Conservation (phyloP, 2,329 filamentous ascomycete genomes). For the Phialemonium atrogriseum region DNA sequence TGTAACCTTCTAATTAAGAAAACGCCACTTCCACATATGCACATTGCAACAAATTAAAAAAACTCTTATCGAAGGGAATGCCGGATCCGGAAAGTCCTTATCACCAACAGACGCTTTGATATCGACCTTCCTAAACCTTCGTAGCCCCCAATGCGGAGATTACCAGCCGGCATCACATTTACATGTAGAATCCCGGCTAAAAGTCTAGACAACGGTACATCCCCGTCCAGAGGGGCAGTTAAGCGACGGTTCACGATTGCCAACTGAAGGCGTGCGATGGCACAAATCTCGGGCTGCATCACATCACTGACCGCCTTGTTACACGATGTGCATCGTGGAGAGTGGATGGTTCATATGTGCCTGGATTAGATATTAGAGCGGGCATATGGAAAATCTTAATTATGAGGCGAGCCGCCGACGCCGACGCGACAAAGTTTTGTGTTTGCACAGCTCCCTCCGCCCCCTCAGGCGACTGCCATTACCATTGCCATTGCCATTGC, state of each 20-base stretch:
- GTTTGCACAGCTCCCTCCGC: no score
- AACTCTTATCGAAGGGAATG: neutral
- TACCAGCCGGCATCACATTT: neutral
- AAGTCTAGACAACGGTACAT: neutral
- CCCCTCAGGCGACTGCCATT: no score
- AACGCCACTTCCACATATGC: neutral
- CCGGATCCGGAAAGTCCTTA: slow-evolving; percentile 4
- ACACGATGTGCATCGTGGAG: no score
- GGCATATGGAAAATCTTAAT: no score
- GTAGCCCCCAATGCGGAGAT: neutral
- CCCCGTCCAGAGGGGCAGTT: neutral
- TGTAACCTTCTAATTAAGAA: neutral
- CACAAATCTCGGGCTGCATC: slow-evolving; percentile 2
- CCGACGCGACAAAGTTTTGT: no score
- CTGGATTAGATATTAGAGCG: no score
- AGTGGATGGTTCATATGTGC: no score
- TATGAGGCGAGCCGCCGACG: no score
- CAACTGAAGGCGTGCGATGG: slow-evolving; percentile 5
- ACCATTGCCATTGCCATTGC: no score
- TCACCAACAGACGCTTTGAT: neutral
- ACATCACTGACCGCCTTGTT: slow-evolving; percentile 1
- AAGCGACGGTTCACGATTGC: neutral
- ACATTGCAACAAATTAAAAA: slow-evolving; percentile 1
- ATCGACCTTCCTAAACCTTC: slow-evolving; percentile 4
- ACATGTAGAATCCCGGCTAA: neutral